Base-by-base conservation (phyloP, 139 green algal species). In the Choricystis sp. region DNA sequence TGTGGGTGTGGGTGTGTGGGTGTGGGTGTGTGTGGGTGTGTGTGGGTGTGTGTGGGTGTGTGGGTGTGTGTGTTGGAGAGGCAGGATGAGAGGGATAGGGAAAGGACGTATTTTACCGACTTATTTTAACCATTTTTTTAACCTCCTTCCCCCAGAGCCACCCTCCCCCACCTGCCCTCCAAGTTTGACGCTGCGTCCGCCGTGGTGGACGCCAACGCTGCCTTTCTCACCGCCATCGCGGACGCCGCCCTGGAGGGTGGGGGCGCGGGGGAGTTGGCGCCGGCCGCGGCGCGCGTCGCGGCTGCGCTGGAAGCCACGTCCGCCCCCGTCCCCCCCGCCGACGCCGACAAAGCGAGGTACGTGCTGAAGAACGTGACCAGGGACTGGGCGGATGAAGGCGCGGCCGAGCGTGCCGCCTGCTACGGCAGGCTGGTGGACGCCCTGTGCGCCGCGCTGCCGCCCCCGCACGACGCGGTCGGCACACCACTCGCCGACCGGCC, bases 361-460 rank as follows among this genome's bases (percentile, higher is more conserved):
- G 84, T 96, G 63, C 73, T 97, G 49, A 95, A 94, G 74, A 95
- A 96, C 71, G 21, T 94, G 48, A 76, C 74, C 30, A 66, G 90
- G 0, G 90, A 97, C 71, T 97, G 90, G 90, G 82, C 71, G 0
- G 64, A 56, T 26, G 89, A 96, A 60, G 86, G 86, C 0, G 75
- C 71, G 0, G 59, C 62, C 0, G 90, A 97, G 79, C 74, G 90
- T 0, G 62, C 67, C 22, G 59, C 85, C 69, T 86, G 71, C 24
- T 96, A 95, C 65, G 83, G 73, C 25, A 62, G 66, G 20, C 81
- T 94, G 23, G 23, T 84, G 21, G 58, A 63, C 0, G 79, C 84
- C 71, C 67, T 86, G 14, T 48, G 4, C 1, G 24, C 29, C 25
- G 23, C 3, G 26, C 57, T 69, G 56, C 68, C 72, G 57, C 52